phyloP scores from a whole-genome alignment of 2,329 filamentous ascomycete genomes.

The Hirsutella rhossiliensis region DNA sequence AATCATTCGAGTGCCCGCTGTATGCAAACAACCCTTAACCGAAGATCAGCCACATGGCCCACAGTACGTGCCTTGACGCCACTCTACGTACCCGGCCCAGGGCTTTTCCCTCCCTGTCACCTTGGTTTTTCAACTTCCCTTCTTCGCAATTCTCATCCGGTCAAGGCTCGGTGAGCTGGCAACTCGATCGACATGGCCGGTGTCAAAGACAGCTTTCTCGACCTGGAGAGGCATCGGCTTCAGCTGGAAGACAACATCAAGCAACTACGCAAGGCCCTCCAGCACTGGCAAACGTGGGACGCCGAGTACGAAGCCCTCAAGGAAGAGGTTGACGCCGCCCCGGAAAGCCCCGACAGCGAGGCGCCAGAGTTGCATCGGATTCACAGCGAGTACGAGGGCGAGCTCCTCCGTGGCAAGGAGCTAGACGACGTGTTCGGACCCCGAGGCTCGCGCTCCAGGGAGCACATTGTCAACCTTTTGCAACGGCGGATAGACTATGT shows the following conservation, averaged over 20 bases:
- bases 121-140: neutral
- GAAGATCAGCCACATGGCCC: no score
- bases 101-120: no score
- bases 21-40: no score
- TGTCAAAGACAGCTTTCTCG: constrained; percentile 41
- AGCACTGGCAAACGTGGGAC: constrained; percentile 85
- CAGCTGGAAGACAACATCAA: constrained; percentile 63
- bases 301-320: constrained; percentile 83
- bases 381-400: constrained; percentile 46
- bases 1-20: no score
- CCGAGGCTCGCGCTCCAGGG: constrained; percentile 13
- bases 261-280: constrained; percentile 60
- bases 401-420: constrained; percentile 47
- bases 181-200: constrained; percentile 22
- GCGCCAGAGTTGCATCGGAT: constrained; percentile 43
- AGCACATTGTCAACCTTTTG: constrained; percentile 47
- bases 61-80: no score
- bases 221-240: constrained; percentile 63
- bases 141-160: neutral
- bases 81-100: no score
- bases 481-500: constrained; percentile 80
- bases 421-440: constrained; percentile 33
- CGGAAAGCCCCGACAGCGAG: constrained; percentile 27
- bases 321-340: constrained; percentile 58
- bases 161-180: neutral